phyloP scores from a whole-genome alignment of 805 yeast genomes.

The Metschnikowia similis region DNA sequence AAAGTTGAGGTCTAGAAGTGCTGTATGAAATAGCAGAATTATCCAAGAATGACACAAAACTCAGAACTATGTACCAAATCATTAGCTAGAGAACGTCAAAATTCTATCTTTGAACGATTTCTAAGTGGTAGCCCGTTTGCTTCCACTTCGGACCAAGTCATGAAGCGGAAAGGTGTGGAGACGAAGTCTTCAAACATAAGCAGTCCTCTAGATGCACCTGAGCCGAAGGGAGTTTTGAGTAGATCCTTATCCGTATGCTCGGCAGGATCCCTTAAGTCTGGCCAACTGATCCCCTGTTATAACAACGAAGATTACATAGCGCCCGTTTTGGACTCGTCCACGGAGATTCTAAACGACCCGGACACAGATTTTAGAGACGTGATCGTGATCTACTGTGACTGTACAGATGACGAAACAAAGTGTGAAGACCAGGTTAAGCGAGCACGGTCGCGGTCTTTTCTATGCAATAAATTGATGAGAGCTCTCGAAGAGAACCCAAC shows the following conservation, averaged over 20 bases:
- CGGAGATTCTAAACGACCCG: slow-evolving; percentile 29
- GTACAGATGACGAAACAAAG: neutral
- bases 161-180: neutral
- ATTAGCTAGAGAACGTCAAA: neutral
- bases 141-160: neutral
- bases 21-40: neutral
- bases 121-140: slow-evolving; percentile 3
- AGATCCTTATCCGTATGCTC: slow-evolving; percentile 7
- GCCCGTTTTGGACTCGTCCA: slow-evolving; percentile 29
- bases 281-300: slow-evolving; percentile 15
- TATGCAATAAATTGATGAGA: slow-evolving; percentile 4
- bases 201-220: neutral
- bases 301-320: slow-evolving; percentile 27
- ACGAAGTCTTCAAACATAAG: neutral
- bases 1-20: neutral
- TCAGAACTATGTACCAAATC: neutral
- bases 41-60: neutral
- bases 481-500: slow-evolving; percentile 3
- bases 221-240: neutral
- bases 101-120: slow-evolving; percentile 8
- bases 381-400: slow-evolving; percentile 17
- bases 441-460: slow-evolving; percentile 5
- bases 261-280: slow-evolving; percentile 1
- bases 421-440: slow-evolving; percentile 2
- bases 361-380: slow-evolving; percentile 21